phyloP scores from a whole-genome alignment of 2,329 filamentous ascomycete species.

The Cercospora sesami region DNA sequence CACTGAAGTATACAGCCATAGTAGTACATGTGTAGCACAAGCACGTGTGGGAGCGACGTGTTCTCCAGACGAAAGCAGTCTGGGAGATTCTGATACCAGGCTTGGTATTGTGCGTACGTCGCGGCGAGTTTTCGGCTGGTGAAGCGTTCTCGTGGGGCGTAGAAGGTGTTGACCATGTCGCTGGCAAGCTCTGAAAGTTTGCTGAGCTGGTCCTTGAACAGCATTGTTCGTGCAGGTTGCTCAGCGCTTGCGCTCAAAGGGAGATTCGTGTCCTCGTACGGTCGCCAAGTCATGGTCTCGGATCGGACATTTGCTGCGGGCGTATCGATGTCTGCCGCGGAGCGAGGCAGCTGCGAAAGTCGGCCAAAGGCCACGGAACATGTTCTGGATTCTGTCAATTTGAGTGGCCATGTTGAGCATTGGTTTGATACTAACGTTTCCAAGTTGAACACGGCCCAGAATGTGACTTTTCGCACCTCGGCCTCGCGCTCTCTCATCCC shows the following conservation, averaged over 20 bases:
- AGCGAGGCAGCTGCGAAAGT: constrained; percentile 49
- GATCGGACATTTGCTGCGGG: constrained; percentile 40
- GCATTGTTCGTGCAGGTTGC: constrained; percentile 57
- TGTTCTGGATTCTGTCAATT: constrained; percentile 35
- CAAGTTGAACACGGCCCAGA: constrained; percentile 55
- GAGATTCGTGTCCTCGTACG: constrained; percentile 40
- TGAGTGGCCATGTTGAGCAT: background rate
- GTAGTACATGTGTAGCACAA: constrained; percentile 57
- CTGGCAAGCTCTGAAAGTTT: constrained; percentile 73
- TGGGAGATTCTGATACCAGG: constrained; percentile 70
- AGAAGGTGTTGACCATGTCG: constrained; percentile 69
- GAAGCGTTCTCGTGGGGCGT: constrained; percentile 66
- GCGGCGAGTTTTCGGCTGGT: constrained; percentile 63
- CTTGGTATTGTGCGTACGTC: constrained; percentile 67
- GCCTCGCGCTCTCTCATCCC: constrained; percentile 45
- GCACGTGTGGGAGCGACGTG: constrained; percentile 70
- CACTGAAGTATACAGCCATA: constrained; percentile 56
- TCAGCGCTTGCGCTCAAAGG: constrained; percentile 63
- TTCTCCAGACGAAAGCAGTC: constrained; percentile 63
- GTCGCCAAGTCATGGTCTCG: constrained; percentile 41
- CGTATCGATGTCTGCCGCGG: constrained; percentile 52
- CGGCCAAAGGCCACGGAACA: constrained; percentile 52
- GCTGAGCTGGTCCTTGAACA: constrained; percentile 58
- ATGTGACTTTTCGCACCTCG: constrained; percentile 53
- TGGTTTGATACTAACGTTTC: constrained; percentile 44